A percentile compares a stretch with the other conserved stretches of the same genome.
Evolutionary conservation across 352 stramenopile species (phyloP).

Genomic region (Elongisporangium prolatum): DNA sequence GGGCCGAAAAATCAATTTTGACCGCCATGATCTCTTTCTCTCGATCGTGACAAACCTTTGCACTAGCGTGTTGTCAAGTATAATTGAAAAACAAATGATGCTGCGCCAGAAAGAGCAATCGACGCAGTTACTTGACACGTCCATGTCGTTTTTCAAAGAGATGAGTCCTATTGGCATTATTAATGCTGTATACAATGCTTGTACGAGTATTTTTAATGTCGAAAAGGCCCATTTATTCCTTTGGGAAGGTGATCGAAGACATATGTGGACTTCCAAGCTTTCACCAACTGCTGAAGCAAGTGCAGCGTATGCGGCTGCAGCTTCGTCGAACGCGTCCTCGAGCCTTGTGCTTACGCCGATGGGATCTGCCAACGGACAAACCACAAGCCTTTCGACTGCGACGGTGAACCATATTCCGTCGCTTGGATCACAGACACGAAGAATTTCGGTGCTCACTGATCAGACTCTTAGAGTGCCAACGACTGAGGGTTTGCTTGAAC

Average conservation of each 20-base stretch:
- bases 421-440: constrained; percentile 29
- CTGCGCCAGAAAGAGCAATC: constrained; percentile 65
- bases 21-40: constrained; percentile 66
- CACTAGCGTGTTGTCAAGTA: constrained; percentile 60
- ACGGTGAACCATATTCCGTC: constrained; percentile 24
- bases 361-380: constrained; percentile 1
- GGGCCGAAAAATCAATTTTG: constrained; percentile 52
- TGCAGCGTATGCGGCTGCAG: not conserved
- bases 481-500: constrained; percentile 52
- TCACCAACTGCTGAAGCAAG: constrained; percentile 19
- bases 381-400: not conserved
- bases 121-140: constrained; percentile 53
- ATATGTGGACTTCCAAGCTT: constrained; percentile 76
- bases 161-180: constrained; percentile 75
- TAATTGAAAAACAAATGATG: constrained; percentile 65
- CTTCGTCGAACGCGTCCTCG: not conserved
- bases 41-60: constrained; percentile 71
- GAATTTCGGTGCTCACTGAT: constrained; percentile 58
- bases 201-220: constrained; percentile 54
- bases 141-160: constrained; percentile 79
- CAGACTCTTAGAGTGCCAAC: constrained; percentile 45
- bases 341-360: not conserved
- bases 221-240: constrained; percentile 65
- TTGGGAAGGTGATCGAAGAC: constrained; percentile 38
- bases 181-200: constrained; percentile 78